These are phyloP conservation scores for Exophiala alcalophila DNA, from an alignment of 2,329 filamentous ascomycete genomes.

Conservation along the genomic window DNA sequence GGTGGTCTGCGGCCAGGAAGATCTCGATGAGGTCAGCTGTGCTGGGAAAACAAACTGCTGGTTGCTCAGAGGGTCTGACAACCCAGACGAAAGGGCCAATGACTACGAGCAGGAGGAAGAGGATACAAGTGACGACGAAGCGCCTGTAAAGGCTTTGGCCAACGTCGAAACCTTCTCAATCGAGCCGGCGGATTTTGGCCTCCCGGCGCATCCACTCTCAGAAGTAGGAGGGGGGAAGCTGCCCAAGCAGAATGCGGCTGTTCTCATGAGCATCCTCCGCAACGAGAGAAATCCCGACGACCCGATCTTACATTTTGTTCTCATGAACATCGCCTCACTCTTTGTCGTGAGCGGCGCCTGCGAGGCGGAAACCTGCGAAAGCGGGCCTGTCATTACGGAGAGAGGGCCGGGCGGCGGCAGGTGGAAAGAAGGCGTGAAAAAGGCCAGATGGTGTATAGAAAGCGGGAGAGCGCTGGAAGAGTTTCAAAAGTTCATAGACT, in stretches of 20 bases:
- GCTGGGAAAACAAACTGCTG: slow-evolving; percentile 87
- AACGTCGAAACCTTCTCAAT: slow-evolving; percentile 75
- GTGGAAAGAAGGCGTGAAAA: slow-evolving; percentile 91
- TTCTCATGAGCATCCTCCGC: slow-evolving; percentile 71
- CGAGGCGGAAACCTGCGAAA: slow-evolving; percentile 78
- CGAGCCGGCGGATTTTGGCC: slow-evolving; percentile 80
- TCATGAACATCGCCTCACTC: slow-evolving; percentile 88
- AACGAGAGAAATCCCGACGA: slow-evolving; percentile 72
- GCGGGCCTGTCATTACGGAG: slow-evolving; percentile 76
- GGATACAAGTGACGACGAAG: slow-evolving; percentile 41
- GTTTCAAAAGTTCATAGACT: slow-evolving; percentile 79
- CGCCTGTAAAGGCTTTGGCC: slow-evolving; percentile 42
- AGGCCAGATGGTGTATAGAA: slow-evolving; percentile 81
- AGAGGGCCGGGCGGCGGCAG: slow-evolving; percentile 78
- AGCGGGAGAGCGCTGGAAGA: slow-evolving; percentile 82
- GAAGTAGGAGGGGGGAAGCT: slow-evolving; percentile 82
- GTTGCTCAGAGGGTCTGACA: slow-evolving; percentile 61
- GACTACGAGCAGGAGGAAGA: slow-evolving; percentile 40
- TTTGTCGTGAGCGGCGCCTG: slow-evolving; percentile 83
- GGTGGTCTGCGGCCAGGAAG: slow-evolving; percentile 89
- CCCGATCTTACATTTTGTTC: slow-evolving; percentile 86
- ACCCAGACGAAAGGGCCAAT: slow-evolving; percentile 41
- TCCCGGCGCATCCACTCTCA: slow-evolving; percentile 68
- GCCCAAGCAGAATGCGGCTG: slow-evolving; percentile 81
- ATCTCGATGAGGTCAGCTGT: slow-evolving; percentile 92